A percentile compares a stretch with the other conserved stretches of the same genome.
Evolutionary conservation across 1,284 basidiomycete species (phyloP).

Genomic region (Fomitopsis schrenkii): DNA sequence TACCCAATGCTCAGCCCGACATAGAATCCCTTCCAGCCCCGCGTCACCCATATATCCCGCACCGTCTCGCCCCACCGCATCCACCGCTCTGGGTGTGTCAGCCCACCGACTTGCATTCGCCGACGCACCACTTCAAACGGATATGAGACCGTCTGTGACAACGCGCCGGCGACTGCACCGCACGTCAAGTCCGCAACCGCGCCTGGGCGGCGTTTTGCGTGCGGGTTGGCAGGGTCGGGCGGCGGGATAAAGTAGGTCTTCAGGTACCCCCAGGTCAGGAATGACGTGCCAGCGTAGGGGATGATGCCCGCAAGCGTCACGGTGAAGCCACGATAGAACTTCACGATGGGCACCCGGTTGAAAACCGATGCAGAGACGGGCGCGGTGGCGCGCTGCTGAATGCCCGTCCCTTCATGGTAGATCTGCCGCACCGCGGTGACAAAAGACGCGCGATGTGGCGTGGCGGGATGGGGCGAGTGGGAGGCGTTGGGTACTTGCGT

Average conservation of each 20-base stretch:
- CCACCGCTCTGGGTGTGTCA: slow-evolving; percentile 75
- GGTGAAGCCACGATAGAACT: slow-evolving; percentile 95
- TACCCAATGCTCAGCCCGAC: slow-evolving; percentile 93
- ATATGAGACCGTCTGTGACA: slow-evolving; percentile 91
- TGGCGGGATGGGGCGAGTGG: slow-evolving; percentile 3
- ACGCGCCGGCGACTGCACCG: slow-evolving; percentile 88
- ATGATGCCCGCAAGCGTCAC: slow-evolving; percentile 92
- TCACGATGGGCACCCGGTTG: slow-evolving; percentile 66
- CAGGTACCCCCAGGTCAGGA: slow-evolving; percentile 88
- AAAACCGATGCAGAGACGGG: slow-evolving; percentile 30
- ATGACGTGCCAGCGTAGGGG: slow-evolving; percentile 95
- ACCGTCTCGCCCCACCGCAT: slow-evolving; percentile 80
- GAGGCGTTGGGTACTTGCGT: slow-evolving; percentile 16
- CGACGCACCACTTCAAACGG: slow-evolving; percentile 95
- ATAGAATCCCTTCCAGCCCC: slow-evolving; percentile 89
- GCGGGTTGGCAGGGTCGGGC: slow-evolving; percentile 18
- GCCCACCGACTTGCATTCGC: slow-evolving; percentile 94
- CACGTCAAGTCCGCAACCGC: slow-evolving; percentile 65
- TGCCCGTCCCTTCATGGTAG: slow-evolving; percentile 58
- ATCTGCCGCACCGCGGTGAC: slow-evolving; percentile 59
- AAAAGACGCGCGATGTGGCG: slow-evolving; percentile 50
- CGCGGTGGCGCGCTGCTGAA: slow-evolving; percentile 8
- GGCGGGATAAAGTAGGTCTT: slow-evolving; percentile 59
- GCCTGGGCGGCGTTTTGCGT: slow-evolving; percentile 33
- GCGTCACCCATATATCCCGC: slow-evolving; percentile 58